A percentile compares a stretch with the other conserved stretches of the same genome.
phyloP scores from a whole-genome alignment of 495 filamentous ascomycete genomes.

The Hyaloscypha bicolor region DNA sequence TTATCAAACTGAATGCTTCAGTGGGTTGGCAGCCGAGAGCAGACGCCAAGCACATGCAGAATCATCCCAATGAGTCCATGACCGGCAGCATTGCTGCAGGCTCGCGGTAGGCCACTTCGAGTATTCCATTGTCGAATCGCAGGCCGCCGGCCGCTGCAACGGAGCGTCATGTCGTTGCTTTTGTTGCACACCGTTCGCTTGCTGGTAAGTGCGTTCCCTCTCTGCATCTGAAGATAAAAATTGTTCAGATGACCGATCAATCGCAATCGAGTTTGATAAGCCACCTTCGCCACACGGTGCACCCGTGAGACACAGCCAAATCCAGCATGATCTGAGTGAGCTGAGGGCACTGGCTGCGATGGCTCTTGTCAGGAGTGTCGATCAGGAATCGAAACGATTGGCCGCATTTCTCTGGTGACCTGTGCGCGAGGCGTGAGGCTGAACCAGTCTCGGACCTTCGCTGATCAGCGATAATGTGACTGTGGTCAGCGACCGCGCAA shows the following conservation, averaged over 20 bases:
- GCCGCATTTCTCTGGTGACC: slow-evolving; percentile 23
- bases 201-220: slow-evolving; percentile 10
- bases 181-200: slow-evolving; percentile 18
- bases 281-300: slow-evolving; percentile 14
- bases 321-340: slow-evolving; percentile 3
- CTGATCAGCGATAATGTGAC: slow-evolving; percentile 5
- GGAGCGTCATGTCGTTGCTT: slow-evolving; percentile 15
- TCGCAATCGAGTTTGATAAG: background rate
- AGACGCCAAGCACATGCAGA: slow-evolving; percentile 18
- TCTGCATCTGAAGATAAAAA: background rate
- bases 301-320: slow-evolving; percentile 11
- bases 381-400: slow-evolving; percentile 13
- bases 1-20: slow-evolving; percentile 19
- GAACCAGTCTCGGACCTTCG: slow-evolving; percentile 24
- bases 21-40: background rate
- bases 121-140: slow-evolving; percentile 28
- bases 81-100: slow-evolving; percentile 16
- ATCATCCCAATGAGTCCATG: slow-evolving; percentile 19
- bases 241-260: slow-evolving; percentile 14
- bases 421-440: slow-evolving; percentile 20
- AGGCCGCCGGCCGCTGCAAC: slow-evolving; percentile 2
- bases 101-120: slow-evolving; percentile 14
- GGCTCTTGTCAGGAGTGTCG: background rate
- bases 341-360: slow-evolving; percentile 16
- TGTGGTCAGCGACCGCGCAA: background rate